These are phyloP conservation scores for Piloderma croceum DNA, from an alignment of 768 basidiomycete species.

Conservation along the genomic window DNA sequence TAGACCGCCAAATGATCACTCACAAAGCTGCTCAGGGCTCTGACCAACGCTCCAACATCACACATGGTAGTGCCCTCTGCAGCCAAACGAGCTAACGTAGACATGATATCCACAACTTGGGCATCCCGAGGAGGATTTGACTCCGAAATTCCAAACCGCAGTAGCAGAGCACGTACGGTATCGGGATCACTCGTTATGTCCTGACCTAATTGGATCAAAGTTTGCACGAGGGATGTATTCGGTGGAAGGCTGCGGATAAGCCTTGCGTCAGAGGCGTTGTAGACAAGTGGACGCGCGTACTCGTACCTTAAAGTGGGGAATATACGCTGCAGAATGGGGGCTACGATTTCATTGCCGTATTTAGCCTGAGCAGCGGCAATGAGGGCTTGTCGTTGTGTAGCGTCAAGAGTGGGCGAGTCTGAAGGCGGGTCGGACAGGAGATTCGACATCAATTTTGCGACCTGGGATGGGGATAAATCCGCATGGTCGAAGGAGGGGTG, in stretches of 20 bases:
- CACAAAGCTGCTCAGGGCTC: conserved; percentile 70
- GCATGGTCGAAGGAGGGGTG: conserved; percentile 79
- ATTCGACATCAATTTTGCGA: conserved; percentile 76
- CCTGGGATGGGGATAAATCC: conserved; percentile 67
- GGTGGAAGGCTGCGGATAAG: conserved; percentile 48
- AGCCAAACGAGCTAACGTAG: conserved; percentile 60
- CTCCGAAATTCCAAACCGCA: conserved; percentile 72
- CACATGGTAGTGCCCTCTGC: conserved; percentile 68
- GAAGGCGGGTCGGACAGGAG: conserved; percentile 65
- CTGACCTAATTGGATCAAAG: conserved; percentile 69
- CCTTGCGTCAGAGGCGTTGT: conserved; percentile 12
- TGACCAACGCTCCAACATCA: conserved; percentile 69
- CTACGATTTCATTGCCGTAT: conserved; percentile 71
- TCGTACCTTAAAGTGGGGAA: conserved; percentile 68
- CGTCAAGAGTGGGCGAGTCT: conserved; percentile 68
- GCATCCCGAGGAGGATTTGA: conserved; percentile 63
- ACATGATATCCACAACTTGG: conserved; percentile 67
- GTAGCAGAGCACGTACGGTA: conserved; percentile 59
- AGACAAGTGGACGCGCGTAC: conserved; percentile 14
- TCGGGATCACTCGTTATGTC: conserved; percentile 76
- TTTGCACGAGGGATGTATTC: conserved; percentile 67
- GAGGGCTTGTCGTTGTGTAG: conserved; percentile 67
- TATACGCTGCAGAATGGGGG: conserved; percentile 69
- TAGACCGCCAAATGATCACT: conserved; percentile 27
- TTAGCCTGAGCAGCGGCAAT: conserved; percentile 72